Evolutionary conservation across 2,329 filamentous ascomycete species (phyloP).

Genomic region (Beauveria australis): DNA sequence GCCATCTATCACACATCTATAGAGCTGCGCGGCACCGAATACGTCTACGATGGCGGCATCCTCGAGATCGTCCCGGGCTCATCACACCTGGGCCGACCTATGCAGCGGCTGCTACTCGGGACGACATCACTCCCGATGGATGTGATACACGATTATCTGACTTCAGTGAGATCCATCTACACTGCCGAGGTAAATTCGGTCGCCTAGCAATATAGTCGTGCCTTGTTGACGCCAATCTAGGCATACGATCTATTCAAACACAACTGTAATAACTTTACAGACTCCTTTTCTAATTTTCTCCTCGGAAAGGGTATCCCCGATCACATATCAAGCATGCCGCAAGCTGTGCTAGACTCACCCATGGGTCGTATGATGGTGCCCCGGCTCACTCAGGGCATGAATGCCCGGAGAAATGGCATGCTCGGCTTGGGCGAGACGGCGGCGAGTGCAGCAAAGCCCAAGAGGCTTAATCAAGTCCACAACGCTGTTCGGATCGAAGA

Average conservation of each 20-base stretch:
- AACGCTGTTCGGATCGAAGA: constrained; percentile 42
- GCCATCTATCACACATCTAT: constrained; percentile 94
- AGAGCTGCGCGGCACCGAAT: constrained; percentile 76
- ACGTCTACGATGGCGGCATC: constrained; percentile 82
- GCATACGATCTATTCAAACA: constrained; percentile 84
- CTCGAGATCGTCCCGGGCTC: constrained; percentile 71
- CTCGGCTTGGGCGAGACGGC: constrained; percentile 40
- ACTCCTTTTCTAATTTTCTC: constrained; percentile 84
- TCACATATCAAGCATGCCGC: constrained; percentile 77
- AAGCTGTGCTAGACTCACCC: constrained; percentile 76
- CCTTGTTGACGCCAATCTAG: constrained; percentile 28
- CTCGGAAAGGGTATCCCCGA: constrained; percentile 81
- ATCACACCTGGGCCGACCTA: constrained; percentile 78
- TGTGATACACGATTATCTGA: constrained; percentile 77
- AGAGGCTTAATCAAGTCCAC: constrained; percentile 39
- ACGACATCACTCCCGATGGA: constrained; percentile 71
- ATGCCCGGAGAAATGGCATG: constrained; percentile 42
- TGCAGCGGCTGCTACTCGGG: constrained; percentile 69
- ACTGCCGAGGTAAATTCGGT: constrained; percentile 55
- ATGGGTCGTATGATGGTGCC: constrained; percentile 84
- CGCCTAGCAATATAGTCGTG: not conserved
- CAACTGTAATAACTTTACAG: constrained; percentile 97
- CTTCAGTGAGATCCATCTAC: constrained; percentile 75
- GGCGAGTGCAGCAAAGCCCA: constrained; percentile 14
- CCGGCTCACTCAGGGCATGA: constrained; percentile 48